phyloP scores from a whole-genome alignment of 129 eudicot species.

The Cynara cardunculus region DNA sequence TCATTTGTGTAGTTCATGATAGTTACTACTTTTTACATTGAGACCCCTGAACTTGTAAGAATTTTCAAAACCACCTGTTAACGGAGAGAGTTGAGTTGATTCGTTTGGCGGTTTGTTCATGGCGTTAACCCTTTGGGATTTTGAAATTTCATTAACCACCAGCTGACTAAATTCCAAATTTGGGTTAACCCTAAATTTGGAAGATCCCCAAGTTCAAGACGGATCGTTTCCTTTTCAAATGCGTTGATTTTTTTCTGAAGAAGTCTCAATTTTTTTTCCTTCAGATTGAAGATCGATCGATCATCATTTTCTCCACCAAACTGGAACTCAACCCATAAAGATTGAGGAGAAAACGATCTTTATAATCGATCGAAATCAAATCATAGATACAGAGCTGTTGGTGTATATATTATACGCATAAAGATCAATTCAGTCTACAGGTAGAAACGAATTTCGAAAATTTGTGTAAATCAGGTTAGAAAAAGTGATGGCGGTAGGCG shows the following conservation, averaged over 20 bases:
- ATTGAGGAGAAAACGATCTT: slow-evolving; percentile 3
- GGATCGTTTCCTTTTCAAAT: slow-evolving; percentile 15
- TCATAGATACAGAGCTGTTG: neutral
- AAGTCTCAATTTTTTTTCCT: neutral
- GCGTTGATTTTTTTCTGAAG: neutral
- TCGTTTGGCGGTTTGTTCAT: neutral
- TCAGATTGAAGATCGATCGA: slow-evolving; percentile 21
- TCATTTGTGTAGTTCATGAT: neutral
- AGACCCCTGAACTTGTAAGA: neutral
- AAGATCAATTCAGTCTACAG: neutral
- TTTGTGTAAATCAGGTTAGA: neutral
- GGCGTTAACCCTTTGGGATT: slow-evolving; percentile 8
- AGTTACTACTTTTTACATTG: neutral
- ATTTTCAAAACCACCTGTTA: neutral
- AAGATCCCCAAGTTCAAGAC: slow-evolving; percentile 23
- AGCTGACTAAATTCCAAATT: slow-evolving; percentile 11
- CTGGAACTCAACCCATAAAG: neutral
- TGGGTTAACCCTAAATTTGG: slow-evolving; percentile 2
- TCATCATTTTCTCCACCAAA: slow-evolving; percentile 20
- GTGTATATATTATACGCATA: slow-evolving; percentile 5
- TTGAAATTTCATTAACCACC: neutral
- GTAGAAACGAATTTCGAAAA: neutral
- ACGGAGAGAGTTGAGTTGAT: neutral
- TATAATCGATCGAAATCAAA: slow-evolving; percentile 13
- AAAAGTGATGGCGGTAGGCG: slow-evolving; percentile 39